A percentile compares a stretch with the other conserved stretches of the same genome.
Conservation (phyloP, 345 rosid species). For the Citrus sp. region DNA sequence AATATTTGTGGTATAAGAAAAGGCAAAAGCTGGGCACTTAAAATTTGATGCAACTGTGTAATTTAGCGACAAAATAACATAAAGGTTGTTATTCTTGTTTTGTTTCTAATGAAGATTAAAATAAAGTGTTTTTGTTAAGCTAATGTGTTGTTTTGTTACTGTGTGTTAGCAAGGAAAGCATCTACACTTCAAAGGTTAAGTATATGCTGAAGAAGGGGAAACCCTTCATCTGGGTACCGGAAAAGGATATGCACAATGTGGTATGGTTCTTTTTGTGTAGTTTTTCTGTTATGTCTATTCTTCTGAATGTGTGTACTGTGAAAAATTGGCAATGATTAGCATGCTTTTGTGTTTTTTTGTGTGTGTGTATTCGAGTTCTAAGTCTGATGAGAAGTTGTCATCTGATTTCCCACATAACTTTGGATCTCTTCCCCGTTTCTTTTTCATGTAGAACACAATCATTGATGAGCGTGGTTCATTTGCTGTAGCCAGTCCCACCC, state of each 20-base stretch:
- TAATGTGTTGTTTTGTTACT: neutral
- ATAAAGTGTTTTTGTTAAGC: neutral
- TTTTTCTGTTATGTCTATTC: neutral
- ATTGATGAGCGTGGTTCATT: conserved; percentile 84
- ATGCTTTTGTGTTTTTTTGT: neutral
- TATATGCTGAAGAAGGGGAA: conserved; percentile 69
- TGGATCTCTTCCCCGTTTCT: conserved; percentile 1
- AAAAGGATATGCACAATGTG: conserved; percentile 72
- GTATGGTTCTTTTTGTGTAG: conserved; percentile 35
- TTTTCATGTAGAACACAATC: conserved; percentile 56
- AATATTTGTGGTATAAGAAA: neutral
- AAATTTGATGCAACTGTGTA: neutral
- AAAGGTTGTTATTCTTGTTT: neutral
- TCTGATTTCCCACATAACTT: neutral
- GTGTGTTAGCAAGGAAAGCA: conserved; percentile 45
- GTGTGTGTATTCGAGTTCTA: neutral
- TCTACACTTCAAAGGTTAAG: conserved; percentile 78
- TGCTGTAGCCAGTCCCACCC: conserved; percentile 63
- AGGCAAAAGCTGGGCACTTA: neutral
- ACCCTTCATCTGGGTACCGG: conserved; percentile 82
- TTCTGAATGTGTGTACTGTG: neutral
- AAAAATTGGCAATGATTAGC: neutral
- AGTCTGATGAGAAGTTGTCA: neutral
- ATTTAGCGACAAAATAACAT: neutral
- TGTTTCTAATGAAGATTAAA: neutral